Evolutionary conservation across 495 filamentous ascomycete species (phyloP).

Genomic region (Podospora pseudopauciseta): DNA sequence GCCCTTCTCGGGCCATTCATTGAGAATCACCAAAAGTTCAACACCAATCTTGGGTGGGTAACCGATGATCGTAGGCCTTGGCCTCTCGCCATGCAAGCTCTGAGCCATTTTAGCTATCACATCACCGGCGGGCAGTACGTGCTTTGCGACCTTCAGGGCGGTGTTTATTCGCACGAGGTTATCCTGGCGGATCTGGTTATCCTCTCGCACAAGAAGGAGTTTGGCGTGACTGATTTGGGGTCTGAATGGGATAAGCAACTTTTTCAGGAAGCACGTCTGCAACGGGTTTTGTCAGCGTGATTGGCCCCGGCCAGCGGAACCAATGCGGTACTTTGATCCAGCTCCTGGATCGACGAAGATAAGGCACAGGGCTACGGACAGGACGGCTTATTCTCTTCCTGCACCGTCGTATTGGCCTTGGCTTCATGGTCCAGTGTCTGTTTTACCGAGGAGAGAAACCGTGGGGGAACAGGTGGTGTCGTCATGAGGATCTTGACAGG

Average conservation of each 20-base stretch:
- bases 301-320: slow-evolving; percentile 11
- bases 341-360: slow-evolving; percentile 8
- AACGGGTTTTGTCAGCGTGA: slow-evolving; percentile 8
- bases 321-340: slow-evolving; percentile 9
- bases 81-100: slow-evolving; percentile 38
- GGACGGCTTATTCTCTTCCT: too few species aligned
- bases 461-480: too few species aligned
- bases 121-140: slow-evolving; percentile 34
- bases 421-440: too few species aligned
- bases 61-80: slow-evolving; percentile 20
- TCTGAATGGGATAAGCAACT: slow-evolving; percentile 33
- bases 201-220: slow-evolving; percentile 28
- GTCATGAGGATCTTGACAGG: too few species aligned
- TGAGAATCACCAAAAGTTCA: slow-evolving; percentile 42
- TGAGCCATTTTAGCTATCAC: slow-evolving; percentile 45
- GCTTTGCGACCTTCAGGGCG: slow-evolving; percentile 41
- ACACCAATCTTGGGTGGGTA: slow-evolving; percentile 41
- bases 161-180: slow-evolving; percentile 30
- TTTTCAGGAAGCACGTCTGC: slow-evolving; percentile 33
- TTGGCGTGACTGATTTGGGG: slow-evolving; percentile 39
- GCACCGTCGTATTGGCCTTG: too few species aligned
- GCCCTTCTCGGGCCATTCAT: slow-evolving; percentile 35
- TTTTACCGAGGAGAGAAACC: too few species aligned
- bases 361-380: not conserved
- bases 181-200: slow-evolving; percentile 39